phyloP scores from a whole-genome alignment of 2,329 filamentous ascomycete species.

The Sphaerulina vaccinii region DNA sequence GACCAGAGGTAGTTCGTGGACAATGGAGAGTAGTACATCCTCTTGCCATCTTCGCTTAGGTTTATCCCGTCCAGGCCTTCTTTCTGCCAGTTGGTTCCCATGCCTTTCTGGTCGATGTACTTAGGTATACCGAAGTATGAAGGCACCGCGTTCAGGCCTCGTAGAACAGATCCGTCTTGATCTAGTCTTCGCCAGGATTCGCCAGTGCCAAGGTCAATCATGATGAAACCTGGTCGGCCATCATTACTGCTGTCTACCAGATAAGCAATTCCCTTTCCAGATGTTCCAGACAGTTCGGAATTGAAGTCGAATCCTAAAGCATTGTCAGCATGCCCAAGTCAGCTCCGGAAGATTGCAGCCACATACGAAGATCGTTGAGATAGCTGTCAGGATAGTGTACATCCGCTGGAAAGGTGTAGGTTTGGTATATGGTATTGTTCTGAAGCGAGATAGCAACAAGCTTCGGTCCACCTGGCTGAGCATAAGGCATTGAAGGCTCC shows the following conservation, averaged over 20 bases:
- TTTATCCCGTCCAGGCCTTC: conserved; percentile 43
- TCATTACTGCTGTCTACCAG: conserved; percentile 49
- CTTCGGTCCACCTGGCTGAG: conserved; percentile 48
- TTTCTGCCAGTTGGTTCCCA: conserved; percentile 31
- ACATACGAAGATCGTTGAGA: conserved; percentile 46
- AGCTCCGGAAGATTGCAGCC: not conserved
- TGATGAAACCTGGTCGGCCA: conserved; percentile 49
- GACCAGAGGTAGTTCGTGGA: conserved; percentile 40
- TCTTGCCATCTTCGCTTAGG: conserved; percentile 38
- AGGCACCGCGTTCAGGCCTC: conserved; percentile 34
- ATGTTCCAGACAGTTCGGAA: conserved; percentile 39
- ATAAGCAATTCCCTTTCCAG: conserved; percentile 46
- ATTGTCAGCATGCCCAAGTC: not conserved
- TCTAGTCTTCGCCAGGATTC: conserved; percentile 43
- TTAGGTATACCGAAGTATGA: conserved; percentile 36
- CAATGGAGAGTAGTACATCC: conserved; percentile 47
- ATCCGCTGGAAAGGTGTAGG: conserved; percentile 44
- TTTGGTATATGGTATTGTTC: conserved; percentile 43
- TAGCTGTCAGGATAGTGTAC: conserved; percentile 50
- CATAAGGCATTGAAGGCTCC: conserved; percentile 45
- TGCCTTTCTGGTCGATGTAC: conserved; percentile 32
- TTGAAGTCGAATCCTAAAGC: conserved; percentile 42
- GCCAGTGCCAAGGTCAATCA: conserved; percentile 46
- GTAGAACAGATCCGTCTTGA: conserved; percentile 36
- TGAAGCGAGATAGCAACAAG: conserved; percentile 45